A percentile compares a stretch with the other conserved stretches of the same genome.
phyloP scores from a whole-genome alignment of 2,329 filamentous ascomycete species.

The Pyrenochaeta sp. region DNA sequence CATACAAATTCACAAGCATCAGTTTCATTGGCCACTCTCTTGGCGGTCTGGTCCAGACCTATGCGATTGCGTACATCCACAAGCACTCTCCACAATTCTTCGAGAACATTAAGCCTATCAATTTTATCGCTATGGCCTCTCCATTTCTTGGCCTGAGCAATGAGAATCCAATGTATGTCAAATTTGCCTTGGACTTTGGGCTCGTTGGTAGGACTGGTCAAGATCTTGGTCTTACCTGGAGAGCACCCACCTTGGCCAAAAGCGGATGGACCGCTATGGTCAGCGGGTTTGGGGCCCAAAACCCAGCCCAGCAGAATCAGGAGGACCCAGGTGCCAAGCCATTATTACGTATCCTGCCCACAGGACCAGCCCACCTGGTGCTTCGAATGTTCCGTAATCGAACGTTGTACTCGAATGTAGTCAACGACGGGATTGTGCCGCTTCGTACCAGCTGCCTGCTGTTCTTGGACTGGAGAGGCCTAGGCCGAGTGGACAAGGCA shows the following conservation, averaged over 20 bases:
- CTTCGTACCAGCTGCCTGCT: conserved; percentile 93
- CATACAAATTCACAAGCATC: conserved; percentile 90
- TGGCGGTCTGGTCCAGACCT: conserved; percentile 88
- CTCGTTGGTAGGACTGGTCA: conserved; percentile 95
- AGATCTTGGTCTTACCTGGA: conserved; percentile 93
- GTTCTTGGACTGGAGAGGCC: conserved; percentile 94
- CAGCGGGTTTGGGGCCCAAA: conserved; percentile 74
- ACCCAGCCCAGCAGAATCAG: conserved; percentile 60
- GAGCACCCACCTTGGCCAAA: conserved; percentile 81
- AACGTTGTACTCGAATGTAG: conserved; percentile 94
- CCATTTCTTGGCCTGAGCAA: conserved; percentile 93
- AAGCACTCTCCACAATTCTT: conserved; percentile 96
- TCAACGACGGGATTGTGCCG: conserved; percentile 97
- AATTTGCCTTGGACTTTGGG: conserved; percentile 95
- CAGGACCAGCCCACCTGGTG: conserved; percentile 86
- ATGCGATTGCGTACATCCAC: conserved; percentile 94
- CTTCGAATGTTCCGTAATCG: conserved; percentile 87
- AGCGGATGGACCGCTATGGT: conserved; percentile 91
- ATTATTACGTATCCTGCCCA: conserved; percentile 84
- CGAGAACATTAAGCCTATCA: conserved; percentile 81
- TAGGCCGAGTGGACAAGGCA: conserved; percentile 93
- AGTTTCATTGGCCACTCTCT: conserved; percentile 94
- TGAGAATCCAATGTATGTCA: conserved; percentile 96
- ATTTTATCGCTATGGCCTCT: conserved; percentile 87
- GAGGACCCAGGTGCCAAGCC: conserved; percentile 85